Evolutionary conservation across 352 stramenopile genomes (phyloP), one percentile per base, ranked within the genome.

Genomic region (Globisporangium acanthophoron): DNA sequence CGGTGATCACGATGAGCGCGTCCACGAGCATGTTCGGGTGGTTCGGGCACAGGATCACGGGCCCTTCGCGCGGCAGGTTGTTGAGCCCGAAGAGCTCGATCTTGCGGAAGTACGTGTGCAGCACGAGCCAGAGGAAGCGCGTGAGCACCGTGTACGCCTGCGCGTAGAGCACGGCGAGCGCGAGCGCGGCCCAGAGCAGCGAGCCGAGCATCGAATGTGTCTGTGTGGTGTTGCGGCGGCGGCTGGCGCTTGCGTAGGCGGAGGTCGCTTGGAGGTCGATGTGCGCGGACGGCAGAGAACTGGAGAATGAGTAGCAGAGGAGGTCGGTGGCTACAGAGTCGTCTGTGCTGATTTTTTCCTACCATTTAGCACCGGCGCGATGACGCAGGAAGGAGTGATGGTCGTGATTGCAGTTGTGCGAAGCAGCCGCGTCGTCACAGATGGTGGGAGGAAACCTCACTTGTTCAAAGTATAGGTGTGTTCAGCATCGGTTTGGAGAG

Each of bases 1-100:
- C 77, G n/a, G 79, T 90, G 56, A 90, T 78, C 35, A 90, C 78
- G n/a, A 92, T 67, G 40, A 90, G 72, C 60, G 71, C 70, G 57
- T 92, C 81, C 20, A 92, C 78, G 37, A 92, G 74, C 81, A 92
- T 92, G 60, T 92, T 92, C 4, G 81, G 81, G 58, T 92, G 81
- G 65, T 92, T 92, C 9, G 81, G 78, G 21, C 79, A 92, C 54
- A 92, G 52, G 41, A 92, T 89, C 52, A 92, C 81, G 3, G 81
- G 81, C 6, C 80, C 73, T 72, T 92, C 79, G 21, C 81, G 79
- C 6, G 81, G 81, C 33, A 92, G 80, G 58, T 92, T 86, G 62
- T 92, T 90, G 63, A 90, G 69, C 16, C 79, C 81, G 61, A 83
- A 87, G 61, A 90, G 68, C 43, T 78, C 78, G 63, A 89, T 90